Evolutionary conservation across 805 yeast genomes (phyloP).

Genomic region (Yarrowia deformans): DNA sequence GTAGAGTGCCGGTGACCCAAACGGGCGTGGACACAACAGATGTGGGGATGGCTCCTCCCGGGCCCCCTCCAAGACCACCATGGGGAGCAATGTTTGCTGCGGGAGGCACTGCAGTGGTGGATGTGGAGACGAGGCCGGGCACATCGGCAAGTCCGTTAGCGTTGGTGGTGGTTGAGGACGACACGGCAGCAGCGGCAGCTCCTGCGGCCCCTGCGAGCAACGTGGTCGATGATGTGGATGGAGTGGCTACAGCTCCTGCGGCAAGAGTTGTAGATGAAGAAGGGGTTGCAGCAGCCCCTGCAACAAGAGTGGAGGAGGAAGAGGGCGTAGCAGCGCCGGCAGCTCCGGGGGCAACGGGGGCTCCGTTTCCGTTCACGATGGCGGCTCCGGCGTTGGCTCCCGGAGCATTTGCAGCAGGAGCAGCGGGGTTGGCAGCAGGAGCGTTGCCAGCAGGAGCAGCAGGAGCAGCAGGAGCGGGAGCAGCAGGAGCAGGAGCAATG

Average conservation of each 20-base stretch:
- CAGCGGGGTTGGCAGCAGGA: conserved; percentile 15
- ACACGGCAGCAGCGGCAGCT: conserved; percentile 1
- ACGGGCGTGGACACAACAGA: conserved; percentile 42
- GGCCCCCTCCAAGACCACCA: conserved; percentile 43
- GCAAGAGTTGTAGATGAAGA: conserved; percentile 16
- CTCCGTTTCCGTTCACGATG: conserved; percentile 1
- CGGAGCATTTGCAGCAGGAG: background rate
- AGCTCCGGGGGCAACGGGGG: background rate
- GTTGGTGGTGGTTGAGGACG: conserved; percentile 10
- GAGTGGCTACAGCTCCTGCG: conserved; percentile 13
- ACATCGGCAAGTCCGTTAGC: conserved; percentile 14
- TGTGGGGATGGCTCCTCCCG: conserved; percentile 40
- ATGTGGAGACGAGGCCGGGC: conserved; percentile 27
- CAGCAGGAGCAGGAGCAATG: conserved; percentile 1
- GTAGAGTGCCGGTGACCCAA: conserved; percentile 43
- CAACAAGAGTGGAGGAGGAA: conserved; percentile 11
- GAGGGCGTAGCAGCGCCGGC: conserved; percentile 19
- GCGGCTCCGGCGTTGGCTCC: conserved; percentile 3
- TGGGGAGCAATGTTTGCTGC: conserved; percentile 40
- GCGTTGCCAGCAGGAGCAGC: background rate
- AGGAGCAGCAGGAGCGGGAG: conserved; percentile 10
- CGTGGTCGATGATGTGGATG: conserved; percentile 8
- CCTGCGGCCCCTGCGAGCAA: conserved; percentile 6
- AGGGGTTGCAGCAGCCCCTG: background rate
- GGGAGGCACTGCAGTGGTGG: conserved; percentile 40